Evolutionary conservation across 176 grass and related monocot genomes (phyloP), one percentile per base, ranked within the genome.

Genomic region (Cymbopogon citratus): DNA sequence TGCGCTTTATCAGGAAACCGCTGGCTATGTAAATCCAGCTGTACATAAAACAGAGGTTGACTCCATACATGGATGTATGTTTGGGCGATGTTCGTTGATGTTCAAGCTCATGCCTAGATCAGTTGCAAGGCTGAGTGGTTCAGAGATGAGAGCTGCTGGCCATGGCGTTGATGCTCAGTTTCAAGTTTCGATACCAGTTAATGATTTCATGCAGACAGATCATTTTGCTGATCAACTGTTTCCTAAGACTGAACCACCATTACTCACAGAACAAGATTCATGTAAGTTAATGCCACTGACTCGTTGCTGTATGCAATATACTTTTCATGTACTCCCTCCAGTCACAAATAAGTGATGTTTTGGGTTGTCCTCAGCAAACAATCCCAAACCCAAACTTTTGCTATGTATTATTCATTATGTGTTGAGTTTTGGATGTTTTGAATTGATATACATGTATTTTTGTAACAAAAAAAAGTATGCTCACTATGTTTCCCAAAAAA

Each of bases 21-120:
- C 94, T 80, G 91, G 91, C 54, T 90, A 94, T 89, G 87, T 97
- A 48, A 89, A 54, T 21, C 87, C 91, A 29, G 89, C 94, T 35
- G 86, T 92, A 39, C 52, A 88, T 63, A 94, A 79, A 77, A 94
- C 83, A 3, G 87, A 92, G 36, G 64, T 89, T 60, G 83, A 45
- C 15, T 84, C 80, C 79, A 76, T 82, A 56, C 85, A 85, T 33
- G 78, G 54, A 83, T 88, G 83, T 85, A 74, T 93, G 57, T 94
- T 81, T 66, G 94, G 94, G 28, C 88, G 91, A 62, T 92, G 87
- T 83, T 94, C 94, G 57, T 25, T 97, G 59, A 72, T 56, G 2
- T 97, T 97, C 80, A 97, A 97, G 80, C 85, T 97, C 21, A 94
- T 91, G 85, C 89, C 91, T 9, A 91, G 88, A 82, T 90, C 87